Conservation (phyloP, 371 early-diverging fungal species). For the Mucor sp. region DNA sequence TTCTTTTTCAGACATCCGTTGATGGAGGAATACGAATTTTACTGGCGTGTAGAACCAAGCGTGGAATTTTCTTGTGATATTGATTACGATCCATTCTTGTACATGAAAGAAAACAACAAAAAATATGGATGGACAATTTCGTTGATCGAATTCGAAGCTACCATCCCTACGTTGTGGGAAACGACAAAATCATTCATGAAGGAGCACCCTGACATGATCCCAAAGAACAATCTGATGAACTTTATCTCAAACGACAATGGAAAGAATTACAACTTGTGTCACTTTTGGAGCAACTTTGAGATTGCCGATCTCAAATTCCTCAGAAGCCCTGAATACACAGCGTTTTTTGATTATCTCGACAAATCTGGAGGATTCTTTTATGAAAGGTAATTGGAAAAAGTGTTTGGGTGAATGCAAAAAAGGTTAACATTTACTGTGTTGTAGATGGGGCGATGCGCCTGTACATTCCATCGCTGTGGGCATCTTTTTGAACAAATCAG, state of each 20-base stretch:
- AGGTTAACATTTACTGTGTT: background rate
- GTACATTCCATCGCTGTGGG: conserved; percentile 87
- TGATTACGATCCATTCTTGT: conserved; percentile 89
- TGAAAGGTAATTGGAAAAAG: conserved; percentile 56
- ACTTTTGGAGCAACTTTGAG: conserved; percentile 98
- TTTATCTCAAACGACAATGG: conserved; percentile 40
- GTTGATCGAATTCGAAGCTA: conserved; percentile 74
- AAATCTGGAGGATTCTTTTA: conserved; percentile 91
- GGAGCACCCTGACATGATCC: conserved; percentile 48
- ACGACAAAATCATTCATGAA: conserved; percentile 53
- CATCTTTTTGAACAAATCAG: conserved; percentile 61
- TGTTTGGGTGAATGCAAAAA: background rate
- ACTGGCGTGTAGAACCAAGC: conserved; percentile 96
- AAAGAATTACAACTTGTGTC: conserved; percentile 72
- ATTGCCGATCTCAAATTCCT: conserved; percentile 88
- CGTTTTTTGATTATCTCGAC: conserved; percentile 86
- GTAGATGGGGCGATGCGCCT: conserved; percentile 95
- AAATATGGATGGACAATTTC: conserved; percentile 84
- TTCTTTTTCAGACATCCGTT: conserved; percentile 84
- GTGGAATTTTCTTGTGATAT: conserved; percentile 87
- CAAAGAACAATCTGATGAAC: conserved; percentile 37
- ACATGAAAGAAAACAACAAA: conserved; percentile 80
- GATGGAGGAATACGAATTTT: conserved; percentile 80
- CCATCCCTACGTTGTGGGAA: conserved; percentile 84
- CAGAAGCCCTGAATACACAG: conserved; percentile 66